These are phyloP conservation scores for Kodamaea laetipori DNA, from an alignment of 805 yeast species.

Conservation along the genomic window DNA sequence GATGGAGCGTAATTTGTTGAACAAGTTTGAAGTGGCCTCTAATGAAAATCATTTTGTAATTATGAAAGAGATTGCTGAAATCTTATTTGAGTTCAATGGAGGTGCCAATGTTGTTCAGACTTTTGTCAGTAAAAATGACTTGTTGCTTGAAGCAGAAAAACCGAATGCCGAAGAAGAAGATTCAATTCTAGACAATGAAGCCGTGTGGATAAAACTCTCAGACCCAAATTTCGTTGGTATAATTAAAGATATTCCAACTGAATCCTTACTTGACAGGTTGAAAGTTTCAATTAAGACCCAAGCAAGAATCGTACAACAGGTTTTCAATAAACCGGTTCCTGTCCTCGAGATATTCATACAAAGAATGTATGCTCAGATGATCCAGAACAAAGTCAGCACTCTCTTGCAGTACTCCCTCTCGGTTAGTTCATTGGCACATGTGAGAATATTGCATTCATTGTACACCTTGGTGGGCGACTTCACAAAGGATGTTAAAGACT, in stretches of 20 bases:
- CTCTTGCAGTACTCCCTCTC: conserved; percentile 65
- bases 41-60: conserved; percentile 64
- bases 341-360: conserved; percentile 73
- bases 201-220: conserved; percentile 59
- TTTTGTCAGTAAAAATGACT: conserved; percentile 77
- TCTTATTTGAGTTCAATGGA: conserved; percentile 78
- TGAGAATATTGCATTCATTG: conserved; percentile 72
- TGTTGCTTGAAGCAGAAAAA: conserved; percentile 54
- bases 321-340: conserved; percentile 68
- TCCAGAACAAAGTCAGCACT: conserved; percentile 56
- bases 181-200: conserved; percentile 43
- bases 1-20: conserved; percentile 72
- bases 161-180: conserved; percentile 22
- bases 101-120: conserved; percentile 81
- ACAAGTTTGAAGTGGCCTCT: conserved; percentile 73
- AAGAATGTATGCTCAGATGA: conserved; percentile 73
- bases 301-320: conserved; percentile 69
- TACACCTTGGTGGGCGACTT: conserved; percentile 59
- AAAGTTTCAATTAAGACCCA: conserved; percentile 66
- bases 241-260: conserved; percentile 54
- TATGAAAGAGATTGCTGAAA: conserved; percentile 74
- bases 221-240: conserved; percentile 57
- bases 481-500: conserved; percentile 65
- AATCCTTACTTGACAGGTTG: conserved; percentile 52
- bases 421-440: conserved; percentile 67